Base-by-base conservation (phyloP, 106 monocot species). In the Alisma plantagoaquatica region DNA sequence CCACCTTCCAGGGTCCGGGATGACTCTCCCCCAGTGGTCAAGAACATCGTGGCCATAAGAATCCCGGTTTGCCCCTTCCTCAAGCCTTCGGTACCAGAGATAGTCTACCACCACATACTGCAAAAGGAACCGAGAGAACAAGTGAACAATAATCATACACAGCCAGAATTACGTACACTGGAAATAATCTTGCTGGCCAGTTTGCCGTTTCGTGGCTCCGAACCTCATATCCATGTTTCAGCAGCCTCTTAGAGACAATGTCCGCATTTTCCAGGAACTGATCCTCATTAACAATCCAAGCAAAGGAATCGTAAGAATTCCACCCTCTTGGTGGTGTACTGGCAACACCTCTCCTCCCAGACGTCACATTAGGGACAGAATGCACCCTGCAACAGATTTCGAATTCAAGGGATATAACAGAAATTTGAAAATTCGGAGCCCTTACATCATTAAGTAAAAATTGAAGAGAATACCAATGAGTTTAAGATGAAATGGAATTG, bases 221-320 rank as follows among this genome's bases (percentile, higher is more conserved):
- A 10, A 96, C 94, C 94, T 96, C 80, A 50, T 81, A 96, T 65
- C 94, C 84, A 63, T 64, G 53, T 45, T 51, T 44, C 2, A 67
- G 77, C 3, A 96, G 55, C 32, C 63, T 84, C 49, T 75, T 59
- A 21, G 88, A 69, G 41, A 81, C 33, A 43, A 88, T 46, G 30
- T 81, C 66, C 19, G 94, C 88, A 71, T 96, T 96, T 18, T 55
- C 57, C 41, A 96, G 63, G 51, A 88, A 96, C 24, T 63, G 69
- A 28, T 66, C 46, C 71, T 96, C 88, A 48, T 60, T 70, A 19
- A 88, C 57, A 38, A 81, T 61, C 94, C 94, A 96, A 15, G 81
- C 84, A 58, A 84, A 96, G 26, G 94, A 84, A 71, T 96, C 94
- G 53, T 88, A 96, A 12, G 94, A 96, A 47, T 96, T 96, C 94